These are phyloP conservation scores for Trichoderma koningiopsis DNA, from an alignment of 2,329 filamentous ascomycete genomes.

Conservation along the genomic window DNA sequence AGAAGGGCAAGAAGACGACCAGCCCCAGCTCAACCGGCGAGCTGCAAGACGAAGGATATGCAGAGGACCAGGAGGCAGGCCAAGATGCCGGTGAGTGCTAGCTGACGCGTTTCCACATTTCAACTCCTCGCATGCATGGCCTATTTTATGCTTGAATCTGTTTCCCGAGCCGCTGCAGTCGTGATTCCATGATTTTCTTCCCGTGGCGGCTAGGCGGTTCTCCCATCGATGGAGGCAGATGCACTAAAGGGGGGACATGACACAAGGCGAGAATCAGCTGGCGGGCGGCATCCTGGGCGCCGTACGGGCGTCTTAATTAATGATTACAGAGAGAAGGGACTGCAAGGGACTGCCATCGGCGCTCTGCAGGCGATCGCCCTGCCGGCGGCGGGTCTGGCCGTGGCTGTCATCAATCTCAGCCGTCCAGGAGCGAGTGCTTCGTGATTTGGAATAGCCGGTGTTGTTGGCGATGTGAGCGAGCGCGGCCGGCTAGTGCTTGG, in stretches of 20 bases:
- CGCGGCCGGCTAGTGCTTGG: neutral
- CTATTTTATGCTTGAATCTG: slow-evolving; percentile 14
- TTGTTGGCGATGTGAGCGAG: neutral
- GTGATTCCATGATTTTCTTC: slow-evolving; percentile 9
- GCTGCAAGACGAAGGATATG: neutral
- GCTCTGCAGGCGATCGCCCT: neutral
- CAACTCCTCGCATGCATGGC: neutral
- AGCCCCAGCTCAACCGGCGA: slow-evolving; percentile 1
- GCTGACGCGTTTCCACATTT: slow-evolving; percentile 12
- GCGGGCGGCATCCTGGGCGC: neutral
- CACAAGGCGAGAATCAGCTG: neutral
- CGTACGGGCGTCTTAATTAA: neutral
- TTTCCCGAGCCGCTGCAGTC: neutral
- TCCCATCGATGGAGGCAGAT: neutral
- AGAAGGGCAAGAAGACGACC: slow-evolving; percentile 3
- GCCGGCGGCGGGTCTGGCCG: neutral
- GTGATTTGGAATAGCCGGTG: slow-evolving; percentile 18
- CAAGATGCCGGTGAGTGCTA: slow-evolving; percentile 10
- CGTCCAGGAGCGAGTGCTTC: slow-evolving; percentile 10
- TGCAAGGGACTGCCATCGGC: neutral
- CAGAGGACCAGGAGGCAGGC: neutral
- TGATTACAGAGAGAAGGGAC: neutral
- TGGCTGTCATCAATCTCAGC: neutral
- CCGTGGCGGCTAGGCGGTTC: neutral
- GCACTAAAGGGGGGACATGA: neutral